Evolutionary conservation across 202 grass and related monocot genomes (phyloP).

Genomic region (Hordeum pubiflorum): DNA sequence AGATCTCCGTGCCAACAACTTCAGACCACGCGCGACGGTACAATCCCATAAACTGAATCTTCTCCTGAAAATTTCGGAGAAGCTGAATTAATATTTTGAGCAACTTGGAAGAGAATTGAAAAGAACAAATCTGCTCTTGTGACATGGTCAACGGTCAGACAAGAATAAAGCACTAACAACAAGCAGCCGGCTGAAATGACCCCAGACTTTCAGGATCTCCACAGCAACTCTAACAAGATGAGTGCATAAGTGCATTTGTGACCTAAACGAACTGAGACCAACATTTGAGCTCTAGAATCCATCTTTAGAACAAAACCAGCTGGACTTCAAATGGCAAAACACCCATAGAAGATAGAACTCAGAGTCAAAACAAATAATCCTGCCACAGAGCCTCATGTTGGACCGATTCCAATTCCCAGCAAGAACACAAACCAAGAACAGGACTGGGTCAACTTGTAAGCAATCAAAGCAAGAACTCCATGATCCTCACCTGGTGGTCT

Average conservation of each 20-base stretch:
- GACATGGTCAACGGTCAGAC: conserved; percentile 40
- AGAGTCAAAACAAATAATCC: not conserved
- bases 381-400: not conserved
- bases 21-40: conserved; percentile 38
- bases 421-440: conserved; percentile 1
- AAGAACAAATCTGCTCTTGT: not conserved
- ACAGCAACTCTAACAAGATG: conserved; percentile 3
- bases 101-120: not conserved
- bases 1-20: conserved; percentile 33
- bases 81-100: not conserved
- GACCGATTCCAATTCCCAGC: not conserved
- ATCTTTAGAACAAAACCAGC: not conserved
- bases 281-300: not conserved
- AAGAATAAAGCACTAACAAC: not conserved
- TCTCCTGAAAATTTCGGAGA: conserved; percentile 7
- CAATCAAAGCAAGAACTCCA: not conserved
- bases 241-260: not conserved
- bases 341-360: not conserved
- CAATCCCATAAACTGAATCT: conserved; percentile 56
- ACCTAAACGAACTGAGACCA: not conserved
- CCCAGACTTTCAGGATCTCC: conserved; percentile 21
- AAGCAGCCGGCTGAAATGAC: conserved; percentile 33
- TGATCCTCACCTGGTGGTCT: conserved; percentile 26
- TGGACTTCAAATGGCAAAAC: not conserved
- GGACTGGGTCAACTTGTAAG: not conserved